These are phyloP conservation scores for Litchi chinensis DNA, from an alignment of 345 rosid genomes.

Conservation along the genomic window DNA sequence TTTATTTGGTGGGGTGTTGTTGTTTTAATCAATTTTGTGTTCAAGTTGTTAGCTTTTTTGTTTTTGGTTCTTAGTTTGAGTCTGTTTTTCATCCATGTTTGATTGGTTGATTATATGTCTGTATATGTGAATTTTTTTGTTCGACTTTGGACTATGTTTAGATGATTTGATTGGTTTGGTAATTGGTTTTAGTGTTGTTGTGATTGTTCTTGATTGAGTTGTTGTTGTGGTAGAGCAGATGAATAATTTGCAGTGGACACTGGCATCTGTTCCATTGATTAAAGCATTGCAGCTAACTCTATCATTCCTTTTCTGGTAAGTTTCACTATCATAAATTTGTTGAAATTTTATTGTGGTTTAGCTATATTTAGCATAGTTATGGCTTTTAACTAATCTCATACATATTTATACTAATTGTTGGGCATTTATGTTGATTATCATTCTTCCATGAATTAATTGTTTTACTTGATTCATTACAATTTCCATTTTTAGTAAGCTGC, in stretches of 20 bases:
- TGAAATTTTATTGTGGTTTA: background rate
- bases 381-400: background rate
- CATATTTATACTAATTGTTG: background rate
- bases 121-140: background rate
- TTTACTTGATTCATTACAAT: background rate
- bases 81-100: background rate
- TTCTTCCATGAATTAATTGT: background rate
- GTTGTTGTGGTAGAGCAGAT: slow-evolving; percentile 54
- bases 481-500: background rate
- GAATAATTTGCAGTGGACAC: slow-evolving; percentile 82
- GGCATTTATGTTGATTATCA: background rate
- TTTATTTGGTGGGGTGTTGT: slow-evolving; percentile 4
- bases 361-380: background rate
- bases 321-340: background rate
- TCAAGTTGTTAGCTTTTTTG: background rate
- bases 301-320: slow-evolving; percentile 90
- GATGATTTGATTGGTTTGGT: background rate
- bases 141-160: background rate
- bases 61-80: background rate
- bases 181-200: background rate
- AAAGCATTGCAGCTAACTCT: slow-evolving; percentile 87
- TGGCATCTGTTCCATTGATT: slow-evolving; percentile 79
- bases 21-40: background rate
- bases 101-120: background rate
- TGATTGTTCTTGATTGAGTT: slow-evolving; percentile 12